These are phyloP conservation scores for Leccinum boreale DNA, from an alignment of 768 basidiomycete species.

Conservation along the genomic window DNA sequence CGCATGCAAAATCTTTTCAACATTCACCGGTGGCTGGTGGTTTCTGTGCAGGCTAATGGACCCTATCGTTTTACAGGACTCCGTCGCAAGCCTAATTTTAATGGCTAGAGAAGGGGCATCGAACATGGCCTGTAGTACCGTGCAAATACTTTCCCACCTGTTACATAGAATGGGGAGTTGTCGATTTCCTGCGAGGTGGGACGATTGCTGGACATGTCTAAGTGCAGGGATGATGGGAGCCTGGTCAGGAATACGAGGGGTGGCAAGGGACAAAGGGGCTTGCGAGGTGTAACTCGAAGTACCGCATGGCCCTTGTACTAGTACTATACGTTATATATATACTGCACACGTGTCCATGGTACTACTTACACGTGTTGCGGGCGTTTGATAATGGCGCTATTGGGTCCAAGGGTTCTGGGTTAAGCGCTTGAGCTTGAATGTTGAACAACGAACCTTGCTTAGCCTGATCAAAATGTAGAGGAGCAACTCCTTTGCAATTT, in stretches of 20 bases:
- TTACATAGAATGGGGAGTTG: too few relatives aligned
- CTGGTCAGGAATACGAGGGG: background rate
- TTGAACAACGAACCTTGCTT: too few relatives aligned
- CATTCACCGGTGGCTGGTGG: background rate
- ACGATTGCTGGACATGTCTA: too few relatives aligned
- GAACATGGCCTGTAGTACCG: too few relatives aligned
- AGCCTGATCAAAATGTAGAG: too few relatives aligned
- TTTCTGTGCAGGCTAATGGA: constrained; percentile 2
- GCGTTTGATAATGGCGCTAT: background rate
- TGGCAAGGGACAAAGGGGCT: background rate
- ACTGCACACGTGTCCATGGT: background rate
- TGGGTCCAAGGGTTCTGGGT: too few relatives aligned
- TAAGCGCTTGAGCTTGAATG: too few relatives aligned
- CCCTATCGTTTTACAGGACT: constrained; percentile 3
- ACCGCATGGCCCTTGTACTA: background rate
- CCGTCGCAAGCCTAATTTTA: constrained; percentile 3
- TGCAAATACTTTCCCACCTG: background rate
- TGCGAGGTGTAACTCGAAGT: background rate
- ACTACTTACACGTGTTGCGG: background rate
- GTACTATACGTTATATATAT: background rate
- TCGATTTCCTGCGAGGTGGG: too few relatives aligned
- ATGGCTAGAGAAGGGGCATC: background rate
- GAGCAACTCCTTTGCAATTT: too few relatives aligned
- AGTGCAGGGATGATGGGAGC: too few relatives aligned
- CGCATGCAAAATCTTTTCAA: background rate